These are phyloP conservation scores for Yueomyces sinensis DNA, from an alignment of 805 yeast genomes.

Conservation along the genomic window DNA sequence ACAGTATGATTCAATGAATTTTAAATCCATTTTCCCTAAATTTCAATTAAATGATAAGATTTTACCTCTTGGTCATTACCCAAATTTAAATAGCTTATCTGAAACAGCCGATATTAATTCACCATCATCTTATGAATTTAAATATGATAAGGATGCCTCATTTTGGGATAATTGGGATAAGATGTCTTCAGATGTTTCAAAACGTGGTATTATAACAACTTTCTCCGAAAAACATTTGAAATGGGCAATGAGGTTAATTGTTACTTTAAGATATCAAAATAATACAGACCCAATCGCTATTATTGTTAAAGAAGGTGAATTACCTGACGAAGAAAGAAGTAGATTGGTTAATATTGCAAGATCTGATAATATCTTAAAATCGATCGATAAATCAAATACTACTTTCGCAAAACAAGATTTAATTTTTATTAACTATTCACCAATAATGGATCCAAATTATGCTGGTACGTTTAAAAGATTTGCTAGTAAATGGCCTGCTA, in stretches of 20 bases:
- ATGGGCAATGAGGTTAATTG: conserved; percentile 26
- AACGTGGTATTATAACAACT: conserved; percentile 8
- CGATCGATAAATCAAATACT: conserved; percentile 1
- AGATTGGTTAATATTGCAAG: conserved; percentile 12
- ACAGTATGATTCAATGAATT: conserved; percentile 2
- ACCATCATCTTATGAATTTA: not conserved
- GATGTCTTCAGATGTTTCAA: conserved; percentile 1
- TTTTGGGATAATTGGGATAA: conserved; percentile 8
- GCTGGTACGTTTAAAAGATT: conserved; percentile 5
- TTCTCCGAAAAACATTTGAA: conserved; percentile 16
- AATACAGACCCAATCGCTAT: conserved; percentile 30
- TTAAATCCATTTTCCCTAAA: conserved; percentile 7
- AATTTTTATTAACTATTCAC: not conserved
- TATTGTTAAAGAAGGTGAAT: conserved; percentile 25
- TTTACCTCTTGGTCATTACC: conserved; percentile 5
- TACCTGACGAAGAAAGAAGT: conserved; percentile 21
- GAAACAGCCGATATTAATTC: not conserved
- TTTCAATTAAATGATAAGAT: conserved; percentile 4
- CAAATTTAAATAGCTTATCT: not conserved
- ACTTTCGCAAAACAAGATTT: not conserved
- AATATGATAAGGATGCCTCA: not conserved
- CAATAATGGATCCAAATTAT: not conserved
- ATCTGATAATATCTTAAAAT: not conserved
- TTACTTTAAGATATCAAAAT: conserved; percentile 26
- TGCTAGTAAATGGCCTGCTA: conserved; percentile 36